Evolutionary conservation across 495 filamentous ascomycete genomes (phyloP), one percentile per base, ranked within the genome.

Genomic region (Xylaria flabelliformis): DNA sequence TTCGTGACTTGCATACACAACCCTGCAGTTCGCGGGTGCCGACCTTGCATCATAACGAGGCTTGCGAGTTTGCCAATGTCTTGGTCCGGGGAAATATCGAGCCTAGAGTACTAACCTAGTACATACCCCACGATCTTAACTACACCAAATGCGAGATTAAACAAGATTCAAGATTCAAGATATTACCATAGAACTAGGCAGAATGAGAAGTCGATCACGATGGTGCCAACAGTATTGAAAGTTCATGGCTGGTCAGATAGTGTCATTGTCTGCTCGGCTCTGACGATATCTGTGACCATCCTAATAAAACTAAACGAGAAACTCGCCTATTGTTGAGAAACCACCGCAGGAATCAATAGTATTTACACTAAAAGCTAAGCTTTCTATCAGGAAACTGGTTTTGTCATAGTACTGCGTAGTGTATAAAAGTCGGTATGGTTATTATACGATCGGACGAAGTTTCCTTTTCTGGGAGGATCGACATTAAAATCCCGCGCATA

Each of bases 251-350:
- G 21, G 26, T 29, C 46, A 26, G 6, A 65, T 26, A 56, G 34
- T 56, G 46, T 15, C 34, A 50, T 53, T 29, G 64, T 39, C 29
- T 29, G 34, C n/a, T 42, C 29, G 42, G 42, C 26, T 68, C 19
- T 46, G 51, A 56, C 13, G 36, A 29, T 29, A 15, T 19, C 50
- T 36, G 39, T 69, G 67, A 69, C 48, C 39, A 69, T 69, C 41
- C 41, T 69, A 42, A 62, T 69, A 32, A 53, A 50, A 69, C 55
- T 32, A 53, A 50, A 69, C 55, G 41, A 36, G 29, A 50, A 44
- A 10, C 4, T 12, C 12, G 21, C 46, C n/a, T 46, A 39, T 32
- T 64, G 46, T 50, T 50, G 19, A 19, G 7, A 50, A 7, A 19
- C 6, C 19, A 13, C n/a, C 9, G 62, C 4, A 64, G 39, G 39